Conservation (phyloP, 1,284 basidiomycete species). For the Leccinum fallax region DNA sequence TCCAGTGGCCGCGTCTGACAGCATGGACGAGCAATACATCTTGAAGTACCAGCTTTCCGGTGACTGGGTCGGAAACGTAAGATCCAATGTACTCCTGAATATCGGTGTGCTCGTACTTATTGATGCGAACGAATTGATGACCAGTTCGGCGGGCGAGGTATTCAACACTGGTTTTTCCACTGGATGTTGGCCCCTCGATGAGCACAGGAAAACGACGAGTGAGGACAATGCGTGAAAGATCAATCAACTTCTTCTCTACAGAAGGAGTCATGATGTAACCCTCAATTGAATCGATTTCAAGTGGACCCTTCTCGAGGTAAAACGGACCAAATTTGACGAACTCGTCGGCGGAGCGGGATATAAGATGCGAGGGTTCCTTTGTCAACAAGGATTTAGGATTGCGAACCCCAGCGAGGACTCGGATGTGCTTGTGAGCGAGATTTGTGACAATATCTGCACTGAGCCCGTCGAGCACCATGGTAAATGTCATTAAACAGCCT, state of each 20-base stretch:
- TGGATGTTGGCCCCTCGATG: constrained; percentile 98
- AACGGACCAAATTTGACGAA: constrained; percentile 91
- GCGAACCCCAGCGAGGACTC: constrained; percentile 66
- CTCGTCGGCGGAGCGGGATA: constrained; percentile 49
- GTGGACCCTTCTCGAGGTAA: constrained; percentile 82
- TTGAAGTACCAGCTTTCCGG: constrained; percentile 92
- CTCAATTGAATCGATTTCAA: constrained; percentile 62
- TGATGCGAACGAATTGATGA: constrained; percentile 96
- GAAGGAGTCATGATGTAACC: constrained; percentile 96
- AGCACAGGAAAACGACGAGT: constrained; percentile 93
- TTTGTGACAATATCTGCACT: constrained; percentile 71
- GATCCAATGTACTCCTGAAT: constrained; percentile 99
- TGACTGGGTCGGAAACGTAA: constrained; percentile 90
- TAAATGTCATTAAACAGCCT: constrained; percentile 97
- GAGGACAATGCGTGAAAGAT: constrained; percentile 89
- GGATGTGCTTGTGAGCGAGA: constrained; percentile 80
- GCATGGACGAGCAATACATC: constrained; percentile 95
- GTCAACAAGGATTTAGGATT: constrained; percentile 79
- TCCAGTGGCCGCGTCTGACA: constrained; percentile 93
- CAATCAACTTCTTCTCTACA: constrained; percentile 90
- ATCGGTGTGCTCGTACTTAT: constrained; percentile 99
- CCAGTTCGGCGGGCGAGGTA: constrained; percentile 94
- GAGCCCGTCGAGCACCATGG: constrained; percentile 86
- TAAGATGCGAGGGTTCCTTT: constrained; percentile 66
- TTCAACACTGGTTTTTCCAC: constrained; percentile 97